Conservation (phyloP, 148 eudicot genomes). For the Camellia japonica region DNA sequence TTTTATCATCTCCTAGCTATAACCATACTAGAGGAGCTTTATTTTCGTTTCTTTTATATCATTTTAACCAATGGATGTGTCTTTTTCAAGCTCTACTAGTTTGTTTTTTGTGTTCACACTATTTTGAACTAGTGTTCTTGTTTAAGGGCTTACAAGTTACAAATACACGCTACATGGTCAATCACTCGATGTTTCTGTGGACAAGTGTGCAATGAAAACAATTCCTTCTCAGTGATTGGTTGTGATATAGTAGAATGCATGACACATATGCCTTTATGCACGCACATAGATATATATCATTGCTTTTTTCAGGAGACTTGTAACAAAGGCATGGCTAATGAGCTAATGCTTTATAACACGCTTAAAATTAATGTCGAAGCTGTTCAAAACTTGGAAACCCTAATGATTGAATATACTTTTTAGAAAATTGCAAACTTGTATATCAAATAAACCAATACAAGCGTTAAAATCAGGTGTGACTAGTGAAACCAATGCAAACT, state of each 20-base stretch:
- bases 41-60: too few relatives aligned
- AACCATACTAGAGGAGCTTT: too few relatives aligned
- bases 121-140: neutral
- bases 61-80: conserved; percentile 1
- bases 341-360: neutral
- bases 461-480: too few relatives aligned
- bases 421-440: too few relatives aligned
- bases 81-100: neutral
- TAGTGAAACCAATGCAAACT: too few relatives aligned
- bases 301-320: neutral
- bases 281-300: neutral
- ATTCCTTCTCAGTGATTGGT: neutral
- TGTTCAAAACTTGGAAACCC: neutral
- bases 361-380: neutral
- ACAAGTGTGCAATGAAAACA: neutral
- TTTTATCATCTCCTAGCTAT: too few relatives aligned
- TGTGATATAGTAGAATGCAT: neutral
- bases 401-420: too few relatives aligned
- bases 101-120: neutral
- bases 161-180: neutral
- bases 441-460: too few relatives aligned
- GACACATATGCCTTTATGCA: neutral
- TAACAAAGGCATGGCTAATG: neutral
- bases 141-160: neutral
- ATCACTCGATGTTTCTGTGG: neutral